Evolutionary conservation across 805 yeast species (phyloP).

Genomic region (Barnettozyma sucrosica): DNA sequence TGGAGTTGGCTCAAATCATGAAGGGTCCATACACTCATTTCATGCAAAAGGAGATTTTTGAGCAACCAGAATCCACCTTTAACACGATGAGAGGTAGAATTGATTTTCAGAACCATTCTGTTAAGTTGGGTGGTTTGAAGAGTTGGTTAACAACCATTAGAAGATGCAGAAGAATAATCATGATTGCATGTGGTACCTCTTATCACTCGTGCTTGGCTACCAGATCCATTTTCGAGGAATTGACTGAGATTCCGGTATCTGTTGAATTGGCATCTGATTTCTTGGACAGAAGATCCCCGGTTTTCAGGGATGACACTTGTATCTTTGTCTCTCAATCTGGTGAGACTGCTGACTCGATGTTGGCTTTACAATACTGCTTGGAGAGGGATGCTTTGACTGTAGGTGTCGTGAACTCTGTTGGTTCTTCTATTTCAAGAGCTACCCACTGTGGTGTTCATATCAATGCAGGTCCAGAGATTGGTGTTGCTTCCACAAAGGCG

Average conservation of each 20-base stretch:
- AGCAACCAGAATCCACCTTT: constrained; percentile 96
- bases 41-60: constrained; percentile 98
- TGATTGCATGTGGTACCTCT: constrained; percentile 99
- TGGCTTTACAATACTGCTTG: constrained; percentile 90
- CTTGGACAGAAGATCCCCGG: constrained; percentile 92
- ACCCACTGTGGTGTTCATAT: constrained; percentile 99
- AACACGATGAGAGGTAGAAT: constrained; percentile 99
- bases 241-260: constrained; percentile 89
- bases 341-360: constrained; percentile 96
- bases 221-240: constrained; percentile 91
- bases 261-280: constrained; percentile 94
- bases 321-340: constrained; percentile 98
- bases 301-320: constrained; percentile 96
- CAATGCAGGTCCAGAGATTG: constrained; percentile 99
- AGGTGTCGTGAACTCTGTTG: constrained; percentile 96
- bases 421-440: constrained; percentile 92
- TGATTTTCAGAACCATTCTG: constrained; percentile 73
- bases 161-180: constrained; percentile 89
- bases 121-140: constrained; percentile 86
- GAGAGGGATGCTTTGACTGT: constrained; percentile 97
- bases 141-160: constrained; percentile 82
- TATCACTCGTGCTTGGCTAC: constrained; percentile 98
- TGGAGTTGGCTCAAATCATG: constrained; percentile 97
- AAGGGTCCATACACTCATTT: constrained; percentile 94
- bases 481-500: constrained; percentile 98